Conservation (phyloP, 495 filamentous ascomycete genomes). For the Penicillium pulvis region DNA sequence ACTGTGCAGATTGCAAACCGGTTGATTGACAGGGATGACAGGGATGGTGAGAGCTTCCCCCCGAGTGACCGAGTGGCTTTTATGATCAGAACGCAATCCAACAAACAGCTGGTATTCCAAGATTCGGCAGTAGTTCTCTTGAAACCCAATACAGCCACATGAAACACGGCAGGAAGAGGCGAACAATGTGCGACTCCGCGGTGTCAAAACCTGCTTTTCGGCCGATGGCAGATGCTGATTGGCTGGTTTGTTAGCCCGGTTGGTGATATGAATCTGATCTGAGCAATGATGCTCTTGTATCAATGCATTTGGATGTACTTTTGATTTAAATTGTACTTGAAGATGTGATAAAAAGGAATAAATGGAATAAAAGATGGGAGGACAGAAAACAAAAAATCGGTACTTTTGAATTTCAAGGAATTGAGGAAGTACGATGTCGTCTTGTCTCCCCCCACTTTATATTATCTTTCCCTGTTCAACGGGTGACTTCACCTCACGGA, state of each 20-base stretch:
- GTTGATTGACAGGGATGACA: not conserved
- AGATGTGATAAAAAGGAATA: not conserved
- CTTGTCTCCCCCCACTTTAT: conserved; percentile 15
- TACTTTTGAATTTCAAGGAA: not conserved
- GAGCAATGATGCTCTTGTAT: not conserved
- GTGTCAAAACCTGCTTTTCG: conserved; percentile 33
- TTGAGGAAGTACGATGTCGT: not conserved
- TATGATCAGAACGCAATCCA: too few relatives aligned
- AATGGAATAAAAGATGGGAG: not conserved
- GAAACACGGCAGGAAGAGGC: conserved; percentile 16
- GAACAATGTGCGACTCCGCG: conserved; percentile 7
- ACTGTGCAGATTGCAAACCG: not conserved
- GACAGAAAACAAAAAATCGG: not conserved
- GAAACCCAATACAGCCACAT: conserved; percentile 1
- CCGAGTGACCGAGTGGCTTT: too few relatives aligned
- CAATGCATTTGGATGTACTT: not conserved
- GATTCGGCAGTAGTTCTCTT: not conserved
- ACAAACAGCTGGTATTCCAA: too few relatives aligned
- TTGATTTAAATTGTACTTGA: too few relatives aligned
- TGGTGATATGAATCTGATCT: conserved; percentile 9
- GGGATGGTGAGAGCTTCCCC: not conserved
- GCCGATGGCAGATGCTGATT: conserved; percentile 17
- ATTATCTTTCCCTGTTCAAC: conserved; percentile 10
- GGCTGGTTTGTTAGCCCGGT: conserved; percentile 30
- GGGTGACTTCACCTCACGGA: conserved; percentile 10